These are phyloP conservation scores for Chionographis japonica DNA, from an alignment of 106 monocot genomes.

Conservation along the genomic window DNA sequence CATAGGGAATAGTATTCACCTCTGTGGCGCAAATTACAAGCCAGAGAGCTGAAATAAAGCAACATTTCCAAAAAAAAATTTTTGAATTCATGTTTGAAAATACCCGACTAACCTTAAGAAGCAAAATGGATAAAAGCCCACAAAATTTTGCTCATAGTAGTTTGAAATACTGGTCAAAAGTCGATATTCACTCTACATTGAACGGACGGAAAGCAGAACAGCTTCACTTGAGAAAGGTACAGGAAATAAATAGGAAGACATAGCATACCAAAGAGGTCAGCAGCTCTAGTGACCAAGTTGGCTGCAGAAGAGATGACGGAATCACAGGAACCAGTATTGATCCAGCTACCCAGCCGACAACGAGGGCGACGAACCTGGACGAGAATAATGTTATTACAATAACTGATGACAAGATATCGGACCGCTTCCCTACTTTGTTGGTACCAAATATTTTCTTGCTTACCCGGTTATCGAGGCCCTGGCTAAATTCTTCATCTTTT, in stretches of 20 bases:
- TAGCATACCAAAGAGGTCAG: slow-evolving; percentile 77
- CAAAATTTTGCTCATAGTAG: no score
- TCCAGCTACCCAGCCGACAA: slow-evolving; percentile 73
- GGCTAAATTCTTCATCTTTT: slow-evolving; percentile 77
- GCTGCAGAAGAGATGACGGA: slow-evolving; percentile 60
- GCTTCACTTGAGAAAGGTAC: slow-evolving; percentile 81
- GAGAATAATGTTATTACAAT: background rate
- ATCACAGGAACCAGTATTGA: slow-evolving; percentile 66
- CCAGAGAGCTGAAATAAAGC: no score
- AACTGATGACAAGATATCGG: background rate
- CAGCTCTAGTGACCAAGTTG: slow-evolving; percentile 85
- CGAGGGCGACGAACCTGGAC: slow-evolving; percentile 73
- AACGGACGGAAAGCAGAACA: background rate
- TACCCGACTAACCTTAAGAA: no score
- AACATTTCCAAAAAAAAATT: no score
- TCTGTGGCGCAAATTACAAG: no score
- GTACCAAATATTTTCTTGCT: background rate
- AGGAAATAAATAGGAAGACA: slow-evolving; percentile 78
- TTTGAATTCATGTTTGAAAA: no score
- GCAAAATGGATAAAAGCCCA: no score
- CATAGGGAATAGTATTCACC: no score
- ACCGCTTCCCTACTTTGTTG: background rate
- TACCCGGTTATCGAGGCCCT: slow-evolving; percentile 77
- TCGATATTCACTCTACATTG: no score
- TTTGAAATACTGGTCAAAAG: no score